Percentiles rank a stretch among this genome's conserved stretches.
phyloP scores from a whole-genome alignment of 2,329 filamentous ascomycete genomes.

The Pseudogymnoascus sp. region DNA sequence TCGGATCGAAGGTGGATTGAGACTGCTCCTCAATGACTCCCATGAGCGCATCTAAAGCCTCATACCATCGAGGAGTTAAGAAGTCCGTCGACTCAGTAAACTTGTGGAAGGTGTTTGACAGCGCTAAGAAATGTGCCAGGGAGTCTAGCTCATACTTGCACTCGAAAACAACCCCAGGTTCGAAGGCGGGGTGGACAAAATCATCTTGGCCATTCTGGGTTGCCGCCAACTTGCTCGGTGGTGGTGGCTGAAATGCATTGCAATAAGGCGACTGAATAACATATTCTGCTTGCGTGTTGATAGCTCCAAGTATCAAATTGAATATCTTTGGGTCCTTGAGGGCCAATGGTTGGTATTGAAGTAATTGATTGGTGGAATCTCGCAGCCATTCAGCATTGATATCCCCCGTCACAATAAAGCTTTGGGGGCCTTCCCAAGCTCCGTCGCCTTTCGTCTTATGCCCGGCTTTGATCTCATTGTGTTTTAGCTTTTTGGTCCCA shows the following conservation, averaged over 20 bases:
- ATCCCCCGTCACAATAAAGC: constrained; percentile 87
- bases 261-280: constrained; percentile 94
- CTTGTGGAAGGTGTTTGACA: constrained; percentile 79
- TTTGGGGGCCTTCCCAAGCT: constrained; percentile 76
- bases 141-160: constrained; percentile 99
- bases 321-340: constrained; percentile 71
- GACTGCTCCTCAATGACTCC: constrained; percentile 70
- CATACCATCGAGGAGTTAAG: constrained; percentile 67
- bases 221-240: constrained; percentile 64
- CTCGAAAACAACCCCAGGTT: constrained; percentile 80
- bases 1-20: constrained; percentile 65
- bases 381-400: constrained; percentile 91
- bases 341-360: constrained; percentile 79
- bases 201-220: constrained; percentile 77
- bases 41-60: constrained; percentile 67
- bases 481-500: constrained; percentile 32
- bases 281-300: constrained; percentile 93
- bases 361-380: constrained; percentile 87
- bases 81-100: constrained; percentile 72
- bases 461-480: constrained; percentile 32
- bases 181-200: constrained; percentile 75
- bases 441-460: constrained; percentile 39
- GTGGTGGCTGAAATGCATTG: constrained; percentile 94
- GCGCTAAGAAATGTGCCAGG: constrained; percentile 77
- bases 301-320: constrained; percentile 78